These are phyloP conservation scores for Jatropha curcas DNA, from an alignment of 345 rosid species.

Conservation along the genomic window DNA sequence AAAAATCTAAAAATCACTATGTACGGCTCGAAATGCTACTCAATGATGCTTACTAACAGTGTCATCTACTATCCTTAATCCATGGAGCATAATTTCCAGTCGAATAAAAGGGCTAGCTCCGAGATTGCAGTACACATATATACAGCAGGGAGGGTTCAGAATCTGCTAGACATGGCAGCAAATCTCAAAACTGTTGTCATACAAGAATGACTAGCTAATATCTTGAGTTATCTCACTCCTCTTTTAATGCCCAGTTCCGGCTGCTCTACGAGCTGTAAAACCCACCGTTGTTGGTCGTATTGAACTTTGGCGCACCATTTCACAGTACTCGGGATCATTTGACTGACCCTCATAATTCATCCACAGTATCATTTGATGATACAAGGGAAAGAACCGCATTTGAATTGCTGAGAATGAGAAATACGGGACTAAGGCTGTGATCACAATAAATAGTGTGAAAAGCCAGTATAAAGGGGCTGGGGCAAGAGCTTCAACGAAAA, in stretches of 20 bases:
- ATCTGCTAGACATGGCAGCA: not conserved
- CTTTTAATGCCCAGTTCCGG: constrained; percentile 19
- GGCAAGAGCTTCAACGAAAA: constrained; percentile 76
- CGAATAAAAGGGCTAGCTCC: not conserved
- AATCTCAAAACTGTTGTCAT: constrained; percentile 2
- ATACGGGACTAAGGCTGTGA: constrained; percentile 61
- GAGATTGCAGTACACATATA: not conserved
- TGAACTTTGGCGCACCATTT: constrained; percentile 78
- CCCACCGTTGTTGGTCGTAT: constrained; percentile 73
- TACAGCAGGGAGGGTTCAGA: not conserved
- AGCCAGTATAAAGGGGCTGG: constrained; percentile 82
- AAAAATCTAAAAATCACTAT: no score
- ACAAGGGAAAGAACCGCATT: constrained; percentile 89
- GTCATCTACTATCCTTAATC: not conserved
- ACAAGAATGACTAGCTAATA: constrained; percentile 6
- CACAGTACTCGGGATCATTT: constrained; percentile 65
- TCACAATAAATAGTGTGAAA: constrained; percentile 48
- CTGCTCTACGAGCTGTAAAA: constrained; percentile 60
- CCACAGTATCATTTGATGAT: constrained; percentile 89
- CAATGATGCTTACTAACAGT: constrained; percentile 1
- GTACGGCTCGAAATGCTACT: constrained; percentile 13
- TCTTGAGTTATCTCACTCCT: constrained; percentile 11
- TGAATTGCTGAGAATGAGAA: constrained; percentile 61
- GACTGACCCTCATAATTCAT: constrained; percentile 65
- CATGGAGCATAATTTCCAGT: not conserved